Evolutionary conservation across 805 yeast species (phyloP).

Genomic region (Maudiozyma saulgeensis): DNA sequence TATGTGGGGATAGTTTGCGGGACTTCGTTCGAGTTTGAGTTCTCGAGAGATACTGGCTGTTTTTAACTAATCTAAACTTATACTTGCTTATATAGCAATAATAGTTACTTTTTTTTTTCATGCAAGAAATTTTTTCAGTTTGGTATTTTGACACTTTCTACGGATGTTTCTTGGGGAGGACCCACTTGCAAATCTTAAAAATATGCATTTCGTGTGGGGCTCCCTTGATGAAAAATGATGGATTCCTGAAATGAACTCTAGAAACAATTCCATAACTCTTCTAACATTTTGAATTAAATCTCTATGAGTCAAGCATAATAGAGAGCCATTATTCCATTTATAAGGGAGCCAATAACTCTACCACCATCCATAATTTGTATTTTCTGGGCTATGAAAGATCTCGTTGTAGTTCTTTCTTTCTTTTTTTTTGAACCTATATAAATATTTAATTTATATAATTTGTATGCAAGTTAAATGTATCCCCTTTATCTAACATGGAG

Average conservation of each 20-base stretch:
- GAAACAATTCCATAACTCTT: too few species aligned
- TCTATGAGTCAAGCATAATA: too few species aligned
- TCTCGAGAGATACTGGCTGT: not conserved
- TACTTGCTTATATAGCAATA: not conserved
- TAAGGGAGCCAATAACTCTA: too few species aligned
- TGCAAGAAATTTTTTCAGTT: not conserved
- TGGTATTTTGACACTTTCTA: not conserved
- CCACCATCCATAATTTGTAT: too few species aligned
- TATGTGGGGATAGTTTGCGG: too few species aligned
- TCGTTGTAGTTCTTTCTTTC: too few species aligned
- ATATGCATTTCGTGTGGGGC: not conserved
- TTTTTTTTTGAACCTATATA: not conserved
- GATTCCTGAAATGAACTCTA: not conserved
- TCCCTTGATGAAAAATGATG: not conserved
- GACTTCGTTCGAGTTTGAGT: too few species aligned
- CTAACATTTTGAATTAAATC: too few species aligned
- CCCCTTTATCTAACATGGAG: conserved; percentile 39
- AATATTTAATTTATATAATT: not conserved
- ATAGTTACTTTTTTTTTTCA: not conserved
- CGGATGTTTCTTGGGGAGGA: not conserved
- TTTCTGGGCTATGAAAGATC: too few species aligned
- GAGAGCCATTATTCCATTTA: too few species aligned
- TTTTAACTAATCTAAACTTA: not conserved
- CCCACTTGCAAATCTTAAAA: not conserved
- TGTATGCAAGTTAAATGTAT: not conserved